These are phyloP conservation scores for Rutstroemia sp. DNA, from an alignment of 2,329 filamentous ascomycete species.

Conservation along the genomic window DNA sequence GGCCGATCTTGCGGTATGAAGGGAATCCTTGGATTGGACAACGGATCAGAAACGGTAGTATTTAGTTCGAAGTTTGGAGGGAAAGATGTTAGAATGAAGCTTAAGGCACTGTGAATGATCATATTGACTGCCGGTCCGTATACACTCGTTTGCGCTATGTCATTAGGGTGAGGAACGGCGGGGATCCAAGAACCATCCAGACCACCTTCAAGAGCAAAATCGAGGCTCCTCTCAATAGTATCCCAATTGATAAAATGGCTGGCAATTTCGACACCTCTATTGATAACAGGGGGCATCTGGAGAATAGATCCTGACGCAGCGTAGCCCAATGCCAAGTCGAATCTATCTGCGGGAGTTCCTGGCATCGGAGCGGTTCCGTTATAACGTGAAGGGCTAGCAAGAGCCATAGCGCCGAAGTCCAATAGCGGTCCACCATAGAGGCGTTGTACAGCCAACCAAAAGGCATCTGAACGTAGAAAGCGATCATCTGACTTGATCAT, in stretches of 20 bases:
- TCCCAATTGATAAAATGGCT: conserved; percentile 53
- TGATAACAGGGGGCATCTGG: conserved; percentile 45
- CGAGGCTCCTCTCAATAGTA: conserved; percentile 52
- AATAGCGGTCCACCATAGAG: conserved; percentile 50
- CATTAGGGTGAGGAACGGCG: conserved; percentile 24
- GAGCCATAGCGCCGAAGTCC: conserved; percentile 19
- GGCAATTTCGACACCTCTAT: conserved; percentile 53
- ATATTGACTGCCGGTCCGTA: conserved; percentile 49
- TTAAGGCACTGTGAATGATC: conserved; percentile 48
- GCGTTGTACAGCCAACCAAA: conserved; percentile 49
- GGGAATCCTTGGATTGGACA: conserved; percentile 41
- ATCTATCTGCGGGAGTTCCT: conserved; percentile 36
- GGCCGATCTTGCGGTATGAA: conserved; percentile 20
- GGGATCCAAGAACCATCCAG: conserved; percentile 32
- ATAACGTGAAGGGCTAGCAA: conserved; percentile 9
- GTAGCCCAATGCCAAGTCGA: conserved; percentile 55
- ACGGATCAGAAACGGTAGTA: conserved; percentile 37
- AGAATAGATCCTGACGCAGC: conserved; percentile 55
- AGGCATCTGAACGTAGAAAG: conserved; percentile 48
- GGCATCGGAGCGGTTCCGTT: conserved; percentile 29
- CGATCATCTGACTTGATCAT: conserved; percentile 43
- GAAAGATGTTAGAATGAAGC: conserved; percentile 54
- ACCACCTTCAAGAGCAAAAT: conserved; percentile 47
- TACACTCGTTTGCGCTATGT: conserved; percentile 30
- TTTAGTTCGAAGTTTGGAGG: conserved; percentile 54